These are phyloP conservation scores for Scopulariopsis brevicaulis DNA, from an alignment of 2,329 filamentous ascomycete genomes.

Conservation along the genomic window DNA sequence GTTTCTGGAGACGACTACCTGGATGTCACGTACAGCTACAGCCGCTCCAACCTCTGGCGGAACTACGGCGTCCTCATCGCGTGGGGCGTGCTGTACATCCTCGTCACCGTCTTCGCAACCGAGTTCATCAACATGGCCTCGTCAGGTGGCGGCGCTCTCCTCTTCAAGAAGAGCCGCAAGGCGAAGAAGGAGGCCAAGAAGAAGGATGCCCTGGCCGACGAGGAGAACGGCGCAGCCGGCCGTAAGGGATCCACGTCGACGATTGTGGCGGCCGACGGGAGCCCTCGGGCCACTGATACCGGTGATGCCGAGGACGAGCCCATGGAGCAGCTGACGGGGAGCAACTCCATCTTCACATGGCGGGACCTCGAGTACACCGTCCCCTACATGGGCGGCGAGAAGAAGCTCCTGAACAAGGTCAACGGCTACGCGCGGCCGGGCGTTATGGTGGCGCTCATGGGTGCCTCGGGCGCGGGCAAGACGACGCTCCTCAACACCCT, in stretches of 20 bases:
- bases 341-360: constrained; percentile 37
- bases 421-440: constrained; percentile 27
- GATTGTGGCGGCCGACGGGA: constrained; percentile 34
- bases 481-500: constrained; percentile 76
- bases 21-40: constrained; percentile 32
- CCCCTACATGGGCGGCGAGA: constrained; percentile 41
- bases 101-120: constrained; percentile 34
- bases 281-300: constrained; percentile 27
- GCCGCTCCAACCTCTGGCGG: constrained; percentile 41
- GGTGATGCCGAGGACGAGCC: constrained; percentile 17
- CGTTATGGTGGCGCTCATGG: constrained; percentile 72
- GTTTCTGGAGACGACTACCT: constrained; percentile 36
- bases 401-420: constrained; percentile 7
- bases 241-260: constrained; percentile 46
- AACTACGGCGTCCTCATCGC: constrained; percentile 51
- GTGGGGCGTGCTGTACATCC: constrained; percentile 36
- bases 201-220: constrained; percentile 35
- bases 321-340: neutral
- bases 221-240: constrained; percentile 35
- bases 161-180: constrained; percentile 52
- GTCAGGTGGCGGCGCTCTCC: constrained; percentile 53
- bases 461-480: constrained; percentile 64
- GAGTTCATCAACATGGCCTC: constrained; percentile 50
- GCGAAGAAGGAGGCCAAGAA: constrained; percentile 34
- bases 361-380: constrained; percentile 37